Base-by-base conservation (phyloP, 768 basidiomycete species). In the Lactarius vividus region DNA sequence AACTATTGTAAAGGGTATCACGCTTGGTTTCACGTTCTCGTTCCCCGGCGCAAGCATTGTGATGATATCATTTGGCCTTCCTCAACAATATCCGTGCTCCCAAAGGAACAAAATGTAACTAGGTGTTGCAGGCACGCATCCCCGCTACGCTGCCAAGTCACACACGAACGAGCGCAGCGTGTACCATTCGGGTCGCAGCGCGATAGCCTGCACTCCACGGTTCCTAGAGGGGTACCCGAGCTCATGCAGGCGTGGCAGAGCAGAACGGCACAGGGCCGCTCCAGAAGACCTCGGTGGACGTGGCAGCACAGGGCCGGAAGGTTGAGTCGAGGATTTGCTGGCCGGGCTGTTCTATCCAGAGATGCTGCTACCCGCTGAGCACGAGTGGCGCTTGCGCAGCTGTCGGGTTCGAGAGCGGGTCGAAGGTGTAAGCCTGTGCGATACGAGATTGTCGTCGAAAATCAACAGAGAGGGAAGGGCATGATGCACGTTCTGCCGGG, bases 261-360 rank as follows among this genome's bases (percentile, higher is more conserved):
- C 89, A 26, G n/a, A n/a, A n/a, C n/a, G n/a, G n/a, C n/a, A n/a
- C 33, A 28, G 82, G 70, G 7, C 89, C 89, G 1, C 83, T 85
- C 91, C 91, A 92, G 74, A 90, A 92, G 20, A 91, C 72, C 78
- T 92, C 91, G 0, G 89, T 89, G 16, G 85, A 84, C 0, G 84
- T 82, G 1, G 86, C 87, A 20, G 87, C 86, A 57, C 88, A 81
- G 13, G 89, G 91, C 91, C 91, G 92, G 1, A 82, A 79, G 57
- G 85, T 85, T 2, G 83, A 72, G 70, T 92, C 90, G 26, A 92
- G 74, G 71, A 88, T 92, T 62, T 80, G 77, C n/a, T 88, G 82
- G 7, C 82, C 82, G 0, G 88, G 83, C 73, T 91, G 89, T 72
- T 92, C 90, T 0, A 86, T 82, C 89, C 88, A 92, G 2, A 92